These are phyloP conservation scores for Trebouxia sp. DNA, from an alignment of 139 green algal genomes.

Conservation along the genomic window DNA sequence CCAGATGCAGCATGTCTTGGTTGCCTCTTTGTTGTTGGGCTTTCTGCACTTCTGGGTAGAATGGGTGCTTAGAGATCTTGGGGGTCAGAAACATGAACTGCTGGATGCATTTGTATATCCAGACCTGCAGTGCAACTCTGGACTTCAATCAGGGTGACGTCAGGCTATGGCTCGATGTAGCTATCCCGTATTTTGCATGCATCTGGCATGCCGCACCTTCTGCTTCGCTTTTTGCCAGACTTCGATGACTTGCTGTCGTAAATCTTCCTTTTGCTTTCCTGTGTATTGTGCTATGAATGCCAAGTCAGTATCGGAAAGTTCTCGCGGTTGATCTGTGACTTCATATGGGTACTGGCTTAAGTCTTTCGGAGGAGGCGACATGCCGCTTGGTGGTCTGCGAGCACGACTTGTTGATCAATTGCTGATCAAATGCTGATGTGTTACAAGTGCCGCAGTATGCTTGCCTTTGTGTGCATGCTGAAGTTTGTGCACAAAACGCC, in stretches of 20 bases:
- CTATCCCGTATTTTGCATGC: neutral
- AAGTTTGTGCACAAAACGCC: no score
- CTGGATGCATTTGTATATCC: constrained; percentile 17
- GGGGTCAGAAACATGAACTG: constrained; percentile 28
- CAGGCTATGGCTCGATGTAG: neutral
- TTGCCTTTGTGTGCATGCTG: no score
- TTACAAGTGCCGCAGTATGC: no score
- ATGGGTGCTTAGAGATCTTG: neutral
- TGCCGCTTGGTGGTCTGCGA: no score
- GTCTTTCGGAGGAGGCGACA: no score
- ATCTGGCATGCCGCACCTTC: neutral
- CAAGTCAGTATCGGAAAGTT: neutral
- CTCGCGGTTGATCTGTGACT: neutral
- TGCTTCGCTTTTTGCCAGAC: constrained; percentile 8
- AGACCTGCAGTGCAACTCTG: neutral
- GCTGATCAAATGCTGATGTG: no score
- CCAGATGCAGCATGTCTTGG: neutral
- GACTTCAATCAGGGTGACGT: neutral
- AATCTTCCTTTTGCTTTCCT: neutral
- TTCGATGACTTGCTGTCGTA: neutral
- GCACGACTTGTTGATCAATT: no score
- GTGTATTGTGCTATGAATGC: neutral
- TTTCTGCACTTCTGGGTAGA: neutral
- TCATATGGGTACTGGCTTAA: no score
- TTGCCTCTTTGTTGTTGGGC: neutral